Percentiles rank a stretch among this genome's conserved stretches.
Evolutionary conservation across 1,139 yeast genomes (phyloP).

Genomic region (Dujonia santamariae): DNA sequence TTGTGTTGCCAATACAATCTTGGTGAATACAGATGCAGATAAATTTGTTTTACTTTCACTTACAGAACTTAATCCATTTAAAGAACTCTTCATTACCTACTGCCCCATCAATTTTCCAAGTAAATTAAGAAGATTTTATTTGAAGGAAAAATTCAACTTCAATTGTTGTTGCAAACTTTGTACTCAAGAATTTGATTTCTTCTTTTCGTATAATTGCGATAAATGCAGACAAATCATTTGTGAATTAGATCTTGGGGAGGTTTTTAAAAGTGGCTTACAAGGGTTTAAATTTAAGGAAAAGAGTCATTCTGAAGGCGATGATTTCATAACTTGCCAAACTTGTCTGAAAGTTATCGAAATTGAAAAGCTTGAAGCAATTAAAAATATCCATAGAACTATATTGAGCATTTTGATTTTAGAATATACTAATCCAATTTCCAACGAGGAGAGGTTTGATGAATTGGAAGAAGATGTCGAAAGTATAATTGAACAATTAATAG

Average conservation of each 20-base stretch:
- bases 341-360: background rate
- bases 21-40: constrained; percentile 16
- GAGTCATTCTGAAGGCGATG: no score
- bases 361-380: background rate
- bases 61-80: constrained; percentile 15
- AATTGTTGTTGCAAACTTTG: constrained; percentile 31
- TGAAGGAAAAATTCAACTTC: constrained; percentile 26
- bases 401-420: background rate
- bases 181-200: constrained; percentile 15
- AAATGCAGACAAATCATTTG: constrained; percentile 7
- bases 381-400: background rate
- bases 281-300: no score
- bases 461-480: background rate
- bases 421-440: background rate
- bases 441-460: background rate
- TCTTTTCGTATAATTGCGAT: constrained; percentile 19
- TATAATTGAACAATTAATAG: background rate
- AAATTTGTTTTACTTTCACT: constrained; percentile 17
- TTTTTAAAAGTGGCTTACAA: no score
- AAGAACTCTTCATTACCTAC: constrained; percentile 30
- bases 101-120: constrained; percentile 21
- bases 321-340: no score
- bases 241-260: background rate
- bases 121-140: constrained; percentile 16
- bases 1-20: constrained; percentile 27